Conservation (phyloP, 2,329 filamentous ascomycete genomes). For the Leptographium flavum region DNA sequence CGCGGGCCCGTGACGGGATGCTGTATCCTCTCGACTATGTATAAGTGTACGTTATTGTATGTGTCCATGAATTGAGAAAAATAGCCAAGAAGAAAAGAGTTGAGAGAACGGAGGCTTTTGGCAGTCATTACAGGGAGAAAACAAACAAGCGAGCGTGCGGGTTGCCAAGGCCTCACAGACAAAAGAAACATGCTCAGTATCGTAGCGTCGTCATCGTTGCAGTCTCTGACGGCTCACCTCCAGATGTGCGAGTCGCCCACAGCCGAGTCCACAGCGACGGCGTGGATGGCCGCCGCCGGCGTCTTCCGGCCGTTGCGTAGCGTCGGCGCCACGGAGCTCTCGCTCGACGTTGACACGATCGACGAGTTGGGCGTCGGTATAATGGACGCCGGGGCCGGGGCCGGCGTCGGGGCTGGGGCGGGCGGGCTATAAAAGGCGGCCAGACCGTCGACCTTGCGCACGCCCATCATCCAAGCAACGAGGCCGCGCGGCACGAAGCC, state of each 20-base stretch:
- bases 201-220: conserved; percentile 6
- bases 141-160: neutral
- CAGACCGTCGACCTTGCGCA: conserved; percentile 46
- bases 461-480: conserved; percentile 89
- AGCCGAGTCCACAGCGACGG: conserved; percentile 28
- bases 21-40: neutral
- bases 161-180: neutral
- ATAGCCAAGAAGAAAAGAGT: neutral
- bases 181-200: neutral
- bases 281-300: conserved; percentile 21
- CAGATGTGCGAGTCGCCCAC: conserved; percentile 27
- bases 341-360: neutral
- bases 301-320: conserved; percentile 7
- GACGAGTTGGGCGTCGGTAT: neutral
- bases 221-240: conserved; percentile 17
- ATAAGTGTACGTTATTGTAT: neutral
- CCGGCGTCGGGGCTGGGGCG: too few relatives aligned
- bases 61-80: neutral
- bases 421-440: conserved; percentile 36
- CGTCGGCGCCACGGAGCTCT: conserved; percentile 4
- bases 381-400: conserved; percentile 19
- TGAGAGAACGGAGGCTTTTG: neutral
- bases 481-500: conserved; percentile 62
- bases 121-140: too few relatives aligned
- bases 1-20: neutral